phyloP scores from a whole-genome alignment of 306 rosid genomes.

The Hippophae tibetana region DNA sequence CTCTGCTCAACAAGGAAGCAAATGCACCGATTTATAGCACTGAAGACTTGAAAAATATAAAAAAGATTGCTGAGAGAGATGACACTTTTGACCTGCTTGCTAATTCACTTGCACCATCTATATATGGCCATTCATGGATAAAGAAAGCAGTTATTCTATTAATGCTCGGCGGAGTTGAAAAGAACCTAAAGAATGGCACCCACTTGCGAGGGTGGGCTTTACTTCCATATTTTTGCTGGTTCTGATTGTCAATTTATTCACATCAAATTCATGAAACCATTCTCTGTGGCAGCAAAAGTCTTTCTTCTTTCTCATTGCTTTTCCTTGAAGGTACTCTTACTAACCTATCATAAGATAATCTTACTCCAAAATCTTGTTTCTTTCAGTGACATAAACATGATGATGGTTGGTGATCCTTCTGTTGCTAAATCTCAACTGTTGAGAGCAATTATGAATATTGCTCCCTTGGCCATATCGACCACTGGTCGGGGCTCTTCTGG shows the following conservation, averaged over 20 bases:
- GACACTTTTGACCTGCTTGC: slow-evolving; percentile 91
- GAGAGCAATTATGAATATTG: slow-evolving; percentile 88
- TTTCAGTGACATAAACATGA: slow-evolving; percentile 93
- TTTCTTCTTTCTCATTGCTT: neutral
- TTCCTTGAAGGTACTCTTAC: neutral
- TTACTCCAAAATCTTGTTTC: slow-evolving; percentile 14
- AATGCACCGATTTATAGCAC: slow-evolving; percentile 78
- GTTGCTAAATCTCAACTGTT: slow-evolving; percentile 98
- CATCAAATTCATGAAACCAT: slow-evolving; percentile 1
- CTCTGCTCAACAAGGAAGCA: slow-evolving; percentile 94
- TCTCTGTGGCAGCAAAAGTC: neutral
- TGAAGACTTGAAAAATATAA: slow-evolving; percentile 69
- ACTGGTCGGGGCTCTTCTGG: slow-evolving; percentile 99
- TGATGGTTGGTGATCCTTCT: slow-evolving; percentile 99
- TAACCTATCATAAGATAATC: slow-evolving; percentile 5
- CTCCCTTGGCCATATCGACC: slow-evolving; percentile 95
- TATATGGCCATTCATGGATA: slow-evolving; percentile 94
- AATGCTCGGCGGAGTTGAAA: slow-evolving; percentile 96
- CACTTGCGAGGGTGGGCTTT: slow-evolving; percentile 88
- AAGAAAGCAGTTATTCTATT: slow-evolving; percentile 86
- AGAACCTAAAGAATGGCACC: slow-evolving; percentile 94
- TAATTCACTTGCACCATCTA: slow-evolving; percentile 93
- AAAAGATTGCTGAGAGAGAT: slow-evolving; percentile 73
- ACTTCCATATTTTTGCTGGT: neutral
- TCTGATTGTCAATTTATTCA: slow-evolving; percentile 11